A percentile compares a stretch with the other conserved stretches of the same genome.
Evolutionary conservation across 176 grass and related monocot genomes (phyloP).

Genomic region (Puccinellia tenuiflora): DNA sequence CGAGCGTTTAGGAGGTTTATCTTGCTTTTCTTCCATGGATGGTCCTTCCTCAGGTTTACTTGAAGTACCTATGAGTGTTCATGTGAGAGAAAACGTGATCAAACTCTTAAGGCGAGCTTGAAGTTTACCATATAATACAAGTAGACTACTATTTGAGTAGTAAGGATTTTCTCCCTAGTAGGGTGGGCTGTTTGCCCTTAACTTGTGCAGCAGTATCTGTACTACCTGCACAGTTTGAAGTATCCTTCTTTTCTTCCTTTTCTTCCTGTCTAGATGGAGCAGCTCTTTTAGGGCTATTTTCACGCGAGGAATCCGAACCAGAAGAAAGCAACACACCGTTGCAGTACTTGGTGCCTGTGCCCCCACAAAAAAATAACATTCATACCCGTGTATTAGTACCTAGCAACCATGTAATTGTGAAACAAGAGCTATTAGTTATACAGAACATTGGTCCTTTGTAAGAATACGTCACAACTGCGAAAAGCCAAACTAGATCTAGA

Average conservation of each 20-base stretch:
- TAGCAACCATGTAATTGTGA: neutral
- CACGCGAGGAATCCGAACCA: slow-evolving; percentile 54
- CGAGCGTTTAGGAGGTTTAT: slow-evolving; percentile 22
- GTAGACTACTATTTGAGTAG: neutral
- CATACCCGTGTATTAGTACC: neutral
- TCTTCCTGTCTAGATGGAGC: slow-evolving; percentile 24
- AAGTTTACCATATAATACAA: slow-evolving; percentile 5
- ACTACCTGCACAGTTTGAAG: slow-evolving; percentile 25
- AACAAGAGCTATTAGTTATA: neutral
- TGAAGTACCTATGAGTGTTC: slow-evolving; percentile 29
- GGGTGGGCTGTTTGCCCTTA: slow-evolving; percentile 19
- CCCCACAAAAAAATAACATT: neutral
- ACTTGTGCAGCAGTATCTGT: slow-evolving; percentile 27
- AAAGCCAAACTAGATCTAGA: neutral
- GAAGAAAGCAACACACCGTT: slow-evolving; percentile 60
- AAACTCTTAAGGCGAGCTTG: neutral
- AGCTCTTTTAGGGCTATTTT: slow-evolving; percentile 39
- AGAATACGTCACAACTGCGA: neutral
- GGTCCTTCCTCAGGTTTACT: slow-evolving; percentile 37
- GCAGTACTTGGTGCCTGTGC: slow-evolving; percentile 46
- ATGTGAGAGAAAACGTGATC: slow-evolving; percentile 6
- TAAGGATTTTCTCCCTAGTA: slow-evolving; percentile 24
- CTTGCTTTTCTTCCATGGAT: slow-evolving; percentile 22
- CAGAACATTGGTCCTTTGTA: neutral
- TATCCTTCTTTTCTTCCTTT: slow-evolving; percentile 5